Percentiles rank a stretch among this genome's conserved stretches.
Conservation (phyloP, 2,329 filamentous ascomycete species). For the Thermochaetoides dissita region DNA sequence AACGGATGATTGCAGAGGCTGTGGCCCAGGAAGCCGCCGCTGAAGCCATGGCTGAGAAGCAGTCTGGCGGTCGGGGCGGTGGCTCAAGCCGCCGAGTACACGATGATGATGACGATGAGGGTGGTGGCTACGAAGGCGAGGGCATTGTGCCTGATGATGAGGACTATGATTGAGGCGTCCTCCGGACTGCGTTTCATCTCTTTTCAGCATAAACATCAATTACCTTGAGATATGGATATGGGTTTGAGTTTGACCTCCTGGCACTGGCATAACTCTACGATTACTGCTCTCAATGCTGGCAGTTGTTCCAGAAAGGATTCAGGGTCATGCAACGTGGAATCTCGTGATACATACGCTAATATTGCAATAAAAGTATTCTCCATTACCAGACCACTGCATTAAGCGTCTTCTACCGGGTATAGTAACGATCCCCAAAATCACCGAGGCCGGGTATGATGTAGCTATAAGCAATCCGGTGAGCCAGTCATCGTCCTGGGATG, state of each 20-base stretch:
- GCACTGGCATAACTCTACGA: no score
- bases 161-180: conserved; percentile 2
- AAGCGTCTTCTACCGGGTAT: conserved; percentile 53
- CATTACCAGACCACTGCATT: no score
- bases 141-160: conserved; percentile 41
- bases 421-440: conserved; percentile 92
- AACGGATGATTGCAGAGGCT: conserved; percentile 12
- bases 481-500: conserved; percentile 1
- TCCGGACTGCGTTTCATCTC: no score
- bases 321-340: background rate
- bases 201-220: no score
- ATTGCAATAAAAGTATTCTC: background rate
- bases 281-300: no score
- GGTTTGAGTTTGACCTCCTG: no score
- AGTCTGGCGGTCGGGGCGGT: no score
- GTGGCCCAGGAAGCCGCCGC: conserved; percentile 14
- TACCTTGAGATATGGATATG: no score
- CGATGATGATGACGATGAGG: conserved; percentile 14
- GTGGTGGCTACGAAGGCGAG: conserved; percentile 41
- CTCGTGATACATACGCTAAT: conserved; percentile 2
- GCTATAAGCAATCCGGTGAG: conserved; percentile 37
- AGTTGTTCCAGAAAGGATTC: no score
- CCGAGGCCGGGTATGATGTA: conserved; percentile 91
- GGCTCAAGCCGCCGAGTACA: conserved; percentile 5
- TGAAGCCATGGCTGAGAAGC: no score